These are phyloP conservation scores for Penicillium goetzii DNA, from an alignment of 495 filamentous ascomycete species.

Conservation along the genomic window DNA sequence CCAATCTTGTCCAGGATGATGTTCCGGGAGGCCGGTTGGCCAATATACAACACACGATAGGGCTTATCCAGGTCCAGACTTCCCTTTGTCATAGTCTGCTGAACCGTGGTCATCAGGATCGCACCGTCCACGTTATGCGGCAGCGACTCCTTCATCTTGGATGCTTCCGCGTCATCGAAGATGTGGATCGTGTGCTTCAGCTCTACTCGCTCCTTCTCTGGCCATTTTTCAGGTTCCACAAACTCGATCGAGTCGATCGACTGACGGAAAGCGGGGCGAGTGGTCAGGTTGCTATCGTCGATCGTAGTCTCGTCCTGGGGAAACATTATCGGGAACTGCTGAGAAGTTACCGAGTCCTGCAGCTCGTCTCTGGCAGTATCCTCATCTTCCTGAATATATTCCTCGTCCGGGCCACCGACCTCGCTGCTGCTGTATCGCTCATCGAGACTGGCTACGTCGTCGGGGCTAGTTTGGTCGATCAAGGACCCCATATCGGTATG, in stretches of 20 bases:
- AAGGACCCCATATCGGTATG: slow-evolving; percentile 51
- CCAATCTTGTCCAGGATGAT: slow-evolving; percentile 77
- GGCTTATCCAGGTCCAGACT: slow-evolving; percentile 66
- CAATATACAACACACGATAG: slow-evolving; percentile 71
- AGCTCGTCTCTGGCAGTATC: slow-evolving; percentile 31
- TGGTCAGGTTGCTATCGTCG: slow-evolving; percentile 50
- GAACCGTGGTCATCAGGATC: slow-evolving; percentile 58
- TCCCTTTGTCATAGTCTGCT: slow-evolving; percentile 72
- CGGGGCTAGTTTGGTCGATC: slow-evolving; percentile 47
- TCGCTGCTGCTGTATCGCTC: slow-evolving; percentile 47
- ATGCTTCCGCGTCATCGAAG: slow-evolving; percentile 49
- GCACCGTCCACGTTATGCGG: slow-evolving; percentile 32
- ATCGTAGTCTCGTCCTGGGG: slow-evolving; percentile 36
- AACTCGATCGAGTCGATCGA: slow-evolving; percentile 61
- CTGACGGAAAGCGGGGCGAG: slow-evolving; percentile 41
- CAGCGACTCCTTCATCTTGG: slow-evolving; percentile 48
- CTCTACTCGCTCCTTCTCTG: slow-evolving; percentile 57
- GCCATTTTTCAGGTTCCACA: slow-evolving; percentile 58
- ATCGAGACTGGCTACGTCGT: slow-evolving; percentile 55
- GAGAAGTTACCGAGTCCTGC: slow-evolving; percentile 40
- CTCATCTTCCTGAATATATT: slow-evolving; percentile 33
- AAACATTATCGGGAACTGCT: slow-evolving; percentile 50
- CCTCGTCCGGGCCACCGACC: slow-evolving; percentile 27
- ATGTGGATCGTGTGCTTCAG: slow-evolving; percentile 57
- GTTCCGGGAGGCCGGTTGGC: slow-evolving; percentile 62